phyloP scores from a whole-genome alignment of 495 filamentous ascomycete genomes.

The Hypoxylon lienhwacheense region DNA sequence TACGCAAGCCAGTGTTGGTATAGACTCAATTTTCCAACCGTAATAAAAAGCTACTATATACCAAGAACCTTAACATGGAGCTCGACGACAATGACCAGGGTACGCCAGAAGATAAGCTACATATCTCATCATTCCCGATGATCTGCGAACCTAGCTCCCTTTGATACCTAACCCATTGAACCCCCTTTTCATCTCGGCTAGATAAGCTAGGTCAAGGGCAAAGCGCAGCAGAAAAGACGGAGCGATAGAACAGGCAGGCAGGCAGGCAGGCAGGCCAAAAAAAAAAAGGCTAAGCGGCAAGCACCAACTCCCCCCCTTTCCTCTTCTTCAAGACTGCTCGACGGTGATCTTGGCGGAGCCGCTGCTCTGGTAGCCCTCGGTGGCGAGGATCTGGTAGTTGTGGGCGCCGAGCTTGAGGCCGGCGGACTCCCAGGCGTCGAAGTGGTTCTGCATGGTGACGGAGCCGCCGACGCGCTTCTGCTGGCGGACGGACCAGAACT shows the following conservation, averaged over 20 bases:
- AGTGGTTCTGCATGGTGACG: constrained; percentile 60
- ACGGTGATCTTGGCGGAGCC: constrained; percentile 48
- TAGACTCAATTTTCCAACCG: background rate
- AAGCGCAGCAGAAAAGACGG: too few species aligned
- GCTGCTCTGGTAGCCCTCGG: constrained; percentile 55
- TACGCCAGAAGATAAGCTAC: constrained; percentile 11
- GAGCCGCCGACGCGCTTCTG: constrained; percentile 52
- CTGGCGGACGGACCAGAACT: constrained; percentile 60
- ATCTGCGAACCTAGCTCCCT: constrained; percentile 3
- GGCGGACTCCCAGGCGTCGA: constrained; percentile 59
- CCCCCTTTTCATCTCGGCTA: background rate
- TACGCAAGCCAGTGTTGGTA: background rate
- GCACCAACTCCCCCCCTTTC: too few species aligned
- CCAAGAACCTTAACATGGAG: background rate
- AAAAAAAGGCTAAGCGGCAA: too few species aligned
- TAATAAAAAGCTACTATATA: constrained; percentile 9
- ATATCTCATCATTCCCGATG: too few species aligned
- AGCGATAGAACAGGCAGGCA: background rate
- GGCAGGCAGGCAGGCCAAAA: background rate
- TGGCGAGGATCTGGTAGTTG: constrained; percentile 64
- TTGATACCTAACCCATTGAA: constrained; percentile 3
- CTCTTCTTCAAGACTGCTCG: constrained; percentile 27
- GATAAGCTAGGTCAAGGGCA: background rate
- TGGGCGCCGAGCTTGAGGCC: constrained; percentile 57
- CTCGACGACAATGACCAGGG: background rate